These are phyloP conservation scores for Parascedosporium putredinis DNA, from an alignment of 2,329 filamentous ascomycete genomes.

Conservation along the genomic window DNA sequence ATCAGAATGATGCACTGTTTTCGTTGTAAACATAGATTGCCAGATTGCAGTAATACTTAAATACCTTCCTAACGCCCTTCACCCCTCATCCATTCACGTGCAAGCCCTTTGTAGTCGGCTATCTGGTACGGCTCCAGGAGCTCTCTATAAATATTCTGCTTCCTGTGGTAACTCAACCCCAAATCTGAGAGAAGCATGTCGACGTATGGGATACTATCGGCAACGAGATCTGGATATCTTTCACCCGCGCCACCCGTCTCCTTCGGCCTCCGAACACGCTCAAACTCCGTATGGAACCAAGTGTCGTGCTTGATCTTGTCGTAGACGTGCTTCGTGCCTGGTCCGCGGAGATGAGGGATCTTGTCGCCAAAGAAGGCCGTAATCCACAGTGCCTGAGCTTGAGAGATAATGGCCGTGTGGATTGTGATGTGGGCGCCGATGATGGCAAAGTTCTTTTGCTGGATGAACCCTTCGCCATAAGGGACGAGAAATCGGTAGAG, in stretches of 20 bases:
- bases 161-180: conserved; percentile 5
- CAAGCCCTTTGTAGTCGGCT: conserved; percentile 7
- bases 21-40: no score
- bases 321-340: not conserved
- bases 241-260: conserved; percentile 9
- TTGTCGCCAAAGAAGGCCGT: conserved; percentile 7
- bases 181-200: conserved; percentile 10
- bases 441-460: conserved; percentile 7
- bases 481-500: conserved; percentile 10
- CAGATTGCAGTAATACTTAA: no score
- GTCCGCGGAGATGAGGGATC: not conserved
- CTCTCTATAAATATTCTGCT: conserved; percentile 8
- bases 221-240: conserved; percentile 10
- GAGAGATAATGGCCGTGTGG: conserved; percentile 8
- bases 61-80: no score
- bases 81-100: conserved; percentile 8
- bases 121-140: conserved; percentile 6
- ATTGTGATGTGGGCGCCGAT: conserved; percentile 11
- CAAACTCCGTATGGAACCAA: conserved; percentile 8
- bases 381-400: conserved; percentile 10
- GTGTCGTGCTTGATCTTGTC: conserved; percentile 2
- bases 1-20: no score
- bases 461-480: conserved; percentile 6
- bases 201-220: conserved; percentile 9
- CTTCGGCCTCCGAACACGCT: conserved; percentile 6